phyloP scores from a whole-genome alignment of 2,329 filamentous ascomycete genomes.

The Sordariomycetes sp. region DNA sequence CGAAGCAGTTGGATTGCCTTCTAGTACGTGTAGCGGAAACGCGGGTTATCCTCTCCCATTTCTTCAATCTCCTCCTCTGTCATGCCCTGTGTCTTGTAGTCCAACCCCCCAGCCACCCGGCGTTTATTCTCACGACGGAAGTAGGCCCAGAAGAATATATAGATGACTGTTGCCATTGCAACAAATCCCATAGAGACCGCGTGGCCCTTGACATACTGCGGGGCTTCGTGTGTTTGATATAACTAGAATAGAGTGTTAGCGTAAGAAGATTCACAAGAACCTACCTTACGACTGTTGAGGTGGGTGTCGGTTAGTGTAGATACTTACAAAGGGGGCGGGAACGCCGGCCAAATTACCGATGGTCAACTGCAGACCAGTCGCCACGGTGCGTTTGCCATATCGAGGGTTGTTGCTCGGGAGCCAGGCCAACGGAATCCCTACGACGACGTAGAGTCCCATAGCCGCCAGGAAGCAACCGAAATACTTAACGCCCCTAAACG shows the following conservation, averaged over 20 bases:
- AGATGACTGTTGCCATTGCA: background rate
- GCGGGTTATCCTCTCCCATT: constrained; percentile 11
- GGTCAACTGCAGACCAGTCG: background rate
- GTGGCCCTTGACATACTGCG: background rate
- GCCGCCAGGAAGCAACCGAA: constrained; percentile 50
- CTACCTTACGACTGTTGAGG: too few relatives aligned
- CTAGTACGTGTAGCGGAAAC: background rate
- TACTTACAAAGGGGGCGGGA: constrained; percentile 8
- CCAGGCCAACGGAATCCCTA: constrained; percentile 4
- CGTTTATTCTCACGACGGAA: background rate
- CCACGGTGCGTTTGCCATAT: constrained; percentile 1
- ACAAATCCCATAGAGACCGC: background rate
- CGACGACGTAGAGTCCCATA: constrained; percentile 37
- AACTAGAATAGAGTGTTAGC: background rate
- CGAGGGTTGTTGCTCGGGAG: constrained; percentile 3
- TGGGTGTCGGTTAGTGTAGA: too few relatives aligned
- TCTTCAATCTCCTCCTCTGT: background rate
- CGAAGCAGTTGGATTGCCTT: too few relatives aligned
- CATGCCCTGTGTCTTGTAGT: background rate
- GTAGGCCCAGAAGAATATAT: background rate
- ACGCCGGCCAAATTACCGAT: constrained; percentile 2
- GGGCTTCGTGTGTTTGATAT: background rate
- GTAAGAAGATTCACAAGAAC: too few relatives aligned
- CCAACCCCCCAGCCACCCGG: background rate
- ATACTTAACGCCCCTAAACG: constrained; percentile 44